phyloP scores from a whole-genome alignment of 1,139 yeast species.

The Lodderomyces elongisporus region DNA sequence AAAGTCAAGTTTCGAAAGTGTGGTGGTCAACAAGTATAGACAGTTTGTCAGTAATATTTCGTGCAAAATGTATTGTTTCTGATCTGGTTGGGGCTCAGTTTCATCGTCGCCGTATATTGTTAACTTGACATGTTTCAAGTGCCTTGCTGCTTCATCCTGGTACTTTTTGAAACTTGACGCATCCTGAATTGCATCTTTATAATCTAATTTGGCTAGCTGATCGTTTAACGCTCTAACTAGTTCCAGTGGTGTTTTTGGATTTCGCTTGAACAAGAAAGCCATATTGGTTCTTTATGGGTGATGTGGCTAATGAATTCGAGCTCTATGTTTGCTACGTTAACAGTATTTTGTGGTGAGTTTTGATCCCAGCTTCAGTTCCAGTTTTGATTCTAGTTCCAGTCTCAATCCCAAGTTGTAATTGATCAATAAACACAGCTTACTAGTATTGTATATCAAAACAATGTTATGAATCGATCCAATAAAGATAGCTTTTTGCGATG shows the following conservation, averaged over 20 bases:
- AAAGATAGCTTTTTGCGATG: too few relatives aligned
- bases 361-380: too few relatives aligned
- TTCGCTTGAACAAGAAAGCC: conserved; percentile 88
- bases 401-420: too few relatives aligned
- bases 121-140: conserved; percentile 60
- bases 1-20: conserved; percentile 67
- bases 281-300: too few relatives aligned
- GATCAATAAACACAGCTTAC: too few relatives aligned
- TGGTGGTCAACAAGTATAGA: conserved; percentile 53
- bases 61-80: conserved; percentile 64
- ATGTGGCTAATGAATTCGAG: too few relatives aligned
- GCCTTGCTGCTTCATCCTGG: conserved; percentile 74
- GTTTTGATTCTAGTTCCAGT: too few relatives aligned
- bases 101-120: conserved; percentile 74
- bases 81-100: conserved; percentile 68
- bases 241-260: conserved; percentile 89
- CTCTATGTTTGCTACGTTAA: too few relatives aligned
- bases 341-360: too few relatives aligned
- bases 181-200: conserved; percentile 27
- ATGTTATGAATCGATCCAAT: too few relatives aligned
- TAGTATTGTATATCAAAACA: too few relatives aligned
- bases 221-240: conserved; percentile 73
- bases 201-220: conserved; percentile 61
- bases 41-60: conserved; percentile 74
- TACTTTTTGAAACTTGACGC: conserved; percentile 43